Evolutionary conservation across 257 asterid genomes (phyloP).

Genomic region (Solanum chilense): DNA sequence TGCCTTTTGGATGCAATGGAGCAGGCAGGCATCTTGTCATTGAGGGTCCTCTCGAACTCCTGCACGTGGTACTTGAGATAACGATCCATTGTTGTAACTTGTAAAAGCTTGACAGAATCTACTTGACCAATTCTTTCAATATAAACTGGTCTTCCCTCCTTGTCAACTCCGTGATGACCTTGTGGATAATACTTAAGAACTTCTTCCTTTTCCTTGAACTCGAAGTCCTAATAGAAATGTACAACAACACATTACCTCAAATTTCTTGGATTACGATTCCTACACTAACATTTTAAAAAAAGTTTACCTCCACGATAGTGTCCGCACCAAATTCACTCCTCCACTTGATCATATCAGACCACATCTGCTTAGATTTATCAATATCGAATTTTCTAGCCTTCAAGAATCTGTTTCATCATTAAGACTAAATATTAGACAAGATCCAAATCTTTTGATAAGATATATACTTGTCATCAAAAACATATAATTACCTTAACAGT

Average conservation of each 20-base stretch:
- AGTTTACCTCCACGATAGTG: slow-evolving; percentile 62
- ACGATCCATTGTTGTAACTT: slow-evolving; percentile 81
- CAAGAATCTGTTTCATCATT: slow-evolving; percentile 46
- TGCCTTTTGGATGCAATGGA: slow-evolving; percentile 72
- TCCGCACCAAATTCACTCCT: slow-evolving; percentile 87
- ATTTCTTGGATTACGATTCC: neutral
- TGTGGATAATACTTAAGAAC: slow-evolving; percentile 88
- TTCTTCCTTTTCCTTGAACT: slow-evolving; percentile 71
- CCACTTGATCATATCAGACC: slow-evolving; percentile 96
- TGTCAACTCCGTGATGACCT: slow-evolving; percentile 93
- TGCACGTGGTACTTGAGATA: slow-evolving; percentile 78
- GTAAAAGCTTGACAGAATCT: slow-evolving; percentile 78
- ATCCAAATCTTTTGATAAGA: neutral
- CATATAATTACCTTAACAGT: slow-evolving; percentile 50
- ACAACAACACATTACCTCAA: neutral
- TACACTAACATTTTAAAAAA: neutral
- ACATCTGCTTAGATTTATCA: slow-evolving; percentile 91
- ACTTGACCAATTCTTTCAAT: slow-evolving; percentile 84
- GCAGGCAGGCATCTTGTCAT: slow-evolving; percentile 86
- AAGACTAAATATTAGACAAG: neutral
- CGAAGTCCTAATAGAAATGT: slow-evolving; percentile 38
- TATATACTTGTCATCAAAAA: neutral
- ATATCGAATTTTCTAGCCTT: slow-evolving; percentile 84
- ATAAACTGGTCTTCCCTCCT: slow-evolving; percentile 84
- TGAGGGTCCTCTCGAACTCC: slow-evolving; percentile 89